phyloP scores from a whole-genome alignment of 768 basidiomycete genomes.

The Panus rudis region DNA sequence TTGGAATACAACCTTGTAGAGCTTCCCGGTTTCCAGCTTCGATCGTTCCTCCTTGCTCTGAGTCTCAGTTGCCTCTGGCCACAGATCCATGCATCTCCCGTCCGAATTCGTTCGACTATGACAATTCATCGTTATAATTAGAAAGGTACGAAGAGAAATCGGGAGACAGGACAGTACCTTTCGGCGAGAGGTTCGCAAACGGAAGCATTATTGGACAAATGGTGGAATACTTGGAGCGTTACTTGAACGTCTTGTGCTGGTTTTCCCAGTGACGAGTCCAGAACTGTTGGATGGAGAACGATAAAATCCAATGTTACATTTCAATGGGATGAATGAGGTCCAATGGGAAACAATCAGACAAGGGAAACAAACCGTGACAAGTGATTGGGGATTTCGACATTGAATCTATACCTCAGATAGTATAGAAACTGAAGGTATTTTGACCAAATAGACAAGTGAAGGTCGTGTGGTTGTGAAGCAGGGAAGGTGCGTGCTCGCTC shows the following conservation, averaged over 20 bases:
- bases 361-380: slow-evolving; percentile 62
- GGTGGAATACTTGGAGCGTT: slow-evolving; percentile 46
- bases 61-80: slow-evolving; percentile 46
- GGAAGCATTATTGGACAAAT: slow-evolving; percentile 5
- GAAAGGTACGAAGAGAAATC: background rate
- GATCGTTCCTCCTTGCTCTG: slow-evolving; percentile 35
- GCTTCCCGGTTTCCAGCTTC: slow-evolving; percentile 43
- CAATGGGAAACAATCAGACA: background rate
- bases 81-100: slow-evolving; percentile 76
- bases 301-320: background rate
- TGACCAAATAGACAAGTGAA: no score
- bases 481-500: no score
- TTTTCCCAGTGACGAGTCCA: slow-evolving; percentile 79
- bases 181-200: slow-evolving; percentile 32
- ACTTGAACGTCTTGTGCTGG: slow-evolving; percentile 70
- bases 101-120: slow-evolving; percentile 69
- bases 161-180: slow-evolving; percentile 38
- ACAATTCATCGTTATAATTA: slow-evolving; percentile 3
- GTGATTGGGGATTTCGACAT: slow-evolving; percentile 75
- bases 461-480: no score
- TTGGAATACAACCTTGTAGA: slow-evolving; percentile 83
- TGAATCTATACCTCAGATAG: no score
- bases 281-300: no score
- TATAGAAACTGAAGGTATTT: no score
- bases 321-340: background rate